These are phyloP conservation scores for Pseudopyricularia javanii DNA, from an alignment of 2,329 filamentous ascomycete species.

Conservation along the genomic window DNA sequence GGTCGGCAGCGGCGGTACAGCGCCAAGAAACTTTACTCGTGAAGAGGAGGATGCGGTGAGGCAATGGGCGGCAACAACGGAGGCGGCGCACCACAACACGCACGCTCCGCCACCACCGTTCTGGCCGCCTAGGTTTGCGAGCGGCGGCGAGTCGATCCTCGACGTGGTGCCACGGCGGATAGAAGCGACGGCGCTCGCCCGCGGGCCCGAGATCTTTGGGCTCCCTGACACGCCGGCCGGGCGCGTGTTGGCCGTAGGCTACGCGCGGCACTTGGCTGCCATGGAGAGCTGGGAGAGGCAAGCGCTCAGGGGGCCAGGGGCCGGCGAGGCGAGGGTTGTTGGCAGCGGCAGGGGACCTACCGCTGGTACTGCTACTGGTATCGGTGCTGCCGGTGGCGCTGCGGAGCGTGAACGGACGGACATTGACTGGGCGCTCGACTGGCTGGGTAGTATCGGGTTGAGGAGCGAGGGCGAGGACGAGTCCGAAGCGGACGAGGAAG, in stretches of 20 bases:
- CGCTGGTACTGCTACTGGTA: no score
- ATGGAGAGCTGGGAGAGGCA: constrained; percentile 1
- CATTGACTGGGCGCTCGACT: constrained; percentile 16
- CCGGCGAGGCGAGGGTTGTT: constrained; percentile 14
- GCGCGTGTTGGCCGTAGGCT: constrained; percentile 4
- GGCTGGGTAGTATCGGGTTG: constrained; percentile 13
- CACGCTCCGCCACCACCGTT: background rate
- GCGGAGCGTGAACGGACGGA: constrained; percentile 10
- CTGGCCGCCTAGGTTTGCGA: background rate
- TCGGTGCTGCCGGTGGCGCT: background rate
- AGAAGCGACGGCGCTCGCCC: background rate
- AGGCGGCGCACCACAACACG: background rate
- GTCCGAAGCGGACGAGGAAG: constrained; percentile 33
- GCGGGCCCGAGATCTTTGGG: background rate
- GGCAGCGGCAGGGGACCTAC: constrained; percentile 43
- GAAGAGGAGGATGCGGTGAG: background rate
- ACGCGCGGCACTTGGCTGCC: background rate
- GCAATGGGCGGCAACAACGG: background rate
- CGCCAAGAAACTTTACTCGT: background rate
- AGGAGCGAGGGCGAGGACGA: constrained; percentile 28
- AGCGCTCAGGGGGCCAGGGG: constrained; percentile 5
- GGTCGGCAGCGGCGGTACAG: background rate
- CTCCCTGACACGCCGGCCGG: background rate
- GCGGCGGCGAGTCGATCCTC: background rate
- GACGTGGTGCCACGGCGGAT: background rate